phyloP scores from a whole-genome alignment of 2,329 filamentous ascomycete genomes.

The Arthrobotrys iridis region DNA sequence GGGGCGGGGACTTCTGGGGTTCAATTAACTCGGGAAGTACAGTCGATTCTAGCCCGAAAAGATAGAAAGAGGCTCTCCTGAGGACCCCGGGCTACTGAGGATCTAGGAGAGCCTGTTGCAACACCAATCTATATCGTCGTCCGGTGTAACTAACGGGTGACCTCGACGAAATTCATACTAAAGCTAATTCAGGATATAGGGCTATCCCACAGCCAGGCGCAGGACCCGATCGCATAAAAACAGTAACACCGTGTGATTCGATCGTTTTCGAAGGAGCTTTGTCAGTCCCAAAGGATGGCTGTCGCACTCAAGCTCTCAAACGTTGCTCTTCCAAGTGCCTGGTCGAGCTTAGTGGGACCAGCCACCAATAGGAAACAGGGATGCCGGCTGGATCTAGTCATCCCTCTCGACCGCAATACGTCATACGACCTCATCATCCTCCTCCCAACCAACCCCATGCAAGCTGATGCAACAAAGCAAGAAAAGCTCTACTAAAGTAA shows the following conservation, averaged over 20 bases:
- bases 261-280: conserved; percentile 34
- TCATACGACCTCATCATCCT: conserved; percentile 55
- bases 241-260: conserved; percentile 43
- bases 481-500: conserved; percentile 30
- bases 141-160: conserved; percentile 28
- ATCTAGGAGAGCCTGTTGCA: background rate
- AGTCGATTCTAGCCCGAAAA: background rate
- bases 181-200: background rate
- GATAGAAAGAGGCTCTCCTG: background rate
- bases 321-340: conserved; percentile 15
- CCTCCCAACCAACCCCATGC: conserved; percentile 46
- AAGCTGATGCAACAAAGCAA: conserved; percentile 53
- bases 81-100: conserved; percentile 8
- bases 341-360: conserved; percentile 24
- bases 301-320: conserved; percentile 16
- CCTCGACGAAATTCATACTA: background rate
- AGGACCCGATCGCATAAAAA: conserved; percentile 35
- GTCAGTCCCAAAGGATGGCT: conserved; percentile 15
- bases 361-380: conserved; percentile 52
- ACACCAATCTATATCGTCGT: conserved; percentile 14
- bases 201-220: conserved; percentile 10
- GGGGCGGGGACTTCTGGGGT: conserved; percentile 3
- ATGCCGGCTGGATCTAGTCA: conserved; percentile 48
- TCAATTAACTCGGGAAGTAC: conserved; percentile 14
- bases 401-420: conserved; percentile 53